Conservation (phyloP, 345 rosid species). For the Sisymbrium altissimum region DNA sequence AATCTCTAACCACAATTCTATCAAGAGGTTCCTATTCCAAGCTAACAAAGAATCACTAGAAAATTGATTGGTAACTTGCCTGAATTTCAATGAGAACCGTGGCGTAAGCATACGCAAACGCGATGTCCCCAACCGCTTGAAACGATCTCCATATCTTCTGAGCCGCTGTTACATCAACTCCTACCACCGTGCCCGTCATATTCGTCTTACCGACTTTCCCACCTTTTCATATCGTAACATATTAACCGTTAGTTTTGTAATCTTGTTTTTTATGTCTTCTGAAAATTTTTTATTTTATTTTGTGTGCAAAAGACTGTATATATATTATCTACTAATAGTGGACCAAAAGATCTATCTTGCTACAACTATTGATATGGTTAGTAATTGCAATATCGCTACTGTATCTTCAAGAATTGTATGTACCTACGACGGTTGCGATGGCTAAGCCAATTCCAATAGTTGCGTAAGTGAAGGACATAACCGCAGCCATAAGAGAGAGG, state of each 20-base stretch:
- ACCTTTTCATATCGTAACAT: slow-evolving; percentile 22
- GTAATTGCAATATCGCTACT: not conserved
- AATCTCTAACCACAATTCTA: slow-evolving; percentile 26
- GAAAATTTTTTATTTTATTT: too few species aligned
- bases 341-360: not conserved
- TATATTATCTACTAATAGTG: not conserved
- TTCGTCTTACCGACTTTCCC: slow-evolving; percentile 40
- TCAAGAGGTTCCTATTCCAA: slow-evolving; percentile 28
- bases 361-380: not conserved
- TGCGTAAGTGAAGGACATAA: slow-evolving; percentile 87
- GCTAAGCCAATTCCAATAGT: slow-evolving; percentile 76
- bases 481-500: slow-evolving; percentile 78
- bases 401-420: not conserved
- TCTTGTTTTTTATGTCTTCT: too few species aligned
- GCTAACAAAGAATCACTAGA: not conserved
- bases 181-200: slow-evolving; percentile 55
- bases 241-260: not conserved
- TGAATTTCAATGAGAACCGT: slow-evolving; percentile 82
- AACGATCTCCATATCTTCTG: slow-evolving; percentile 81
- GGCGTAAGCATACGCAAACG: slow-evolving; percentile 83
- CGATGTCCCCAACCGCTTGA: slow-evolving; percentile 81
- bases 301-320: too few species aligned
- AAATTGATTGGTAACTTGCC: slow-evolving; percentile 42
- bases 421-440: slow-evolving; percentile 48
- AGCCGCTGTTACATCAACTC: slow-evolving; percentile 62